A percentile compares a stretch with the other conserved stretches of the same genome.
Conservation (phyloP, 192 early-diverging fungal genomes). For the Linnemannia schmuckeri region DNA sequence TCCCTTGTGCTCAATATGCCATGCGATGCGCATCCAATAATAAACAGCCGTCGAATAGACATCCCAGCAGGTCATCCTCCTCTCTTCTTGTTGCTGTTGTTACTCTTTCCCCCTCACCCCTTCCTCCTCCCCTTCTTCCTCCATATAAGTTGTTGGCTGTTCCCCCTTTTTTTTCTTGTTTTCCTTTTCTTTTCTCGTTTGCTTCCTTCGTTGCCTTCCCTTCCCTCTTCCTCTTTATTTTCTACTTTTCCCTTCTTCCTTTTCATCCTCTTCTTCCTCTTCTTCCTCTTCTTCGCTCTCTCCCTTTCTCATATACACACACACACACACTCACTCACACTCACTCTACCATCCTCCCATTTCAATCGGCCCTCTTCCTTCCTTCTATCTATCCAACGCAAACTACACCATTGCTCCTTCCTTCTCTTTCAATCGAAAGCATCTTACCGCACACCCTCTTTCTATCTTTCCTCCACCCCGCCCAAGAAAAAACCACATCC, state of each 20-base stretch:
- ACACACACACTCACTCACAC: not conserved
- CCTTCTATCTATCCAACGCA: not conserved
- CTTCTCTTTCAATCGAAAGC: not conserved
- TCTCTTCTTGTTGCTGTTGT: no score
- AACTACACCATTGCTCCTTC: no score
- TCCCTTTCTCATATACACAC: not conserved
- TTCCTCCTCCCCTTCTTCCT: not conserved
- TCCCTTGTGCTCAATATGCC: not conserved
- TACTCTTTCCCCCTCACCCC: not conserved
- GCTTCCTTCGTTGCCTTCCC: not conserved
- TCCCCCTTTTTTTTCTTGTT: not conserved
- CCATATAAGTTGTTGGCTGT: not conserved
- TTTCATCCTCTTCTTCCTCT: constrained; percentile 4
- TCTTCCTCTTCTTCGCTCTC: not conserved
- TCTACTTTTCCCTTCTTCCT: constrained; percentile 11
- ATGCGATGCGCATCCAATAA: not conserved
- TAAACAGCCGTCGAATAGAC: not conserved
- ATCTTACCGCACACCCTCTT: not conserved
- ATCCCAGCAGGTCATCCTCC: not conserved
- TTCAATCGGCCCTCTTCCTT: constrained; percentile 4
- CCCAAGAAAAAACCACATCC: not conserved
- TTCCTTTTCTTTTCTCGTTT: not conserved
- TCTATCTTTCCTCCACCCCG: not conserved
- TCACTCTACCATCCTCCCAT: not conserved
- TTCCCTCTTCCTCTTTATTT: not conserved